Evolutionary conservation across 176 grass and related monocot species (phyloP), one percentile per base, ranked within the genome.

Genomic region (Ananas comosus): DNA sequence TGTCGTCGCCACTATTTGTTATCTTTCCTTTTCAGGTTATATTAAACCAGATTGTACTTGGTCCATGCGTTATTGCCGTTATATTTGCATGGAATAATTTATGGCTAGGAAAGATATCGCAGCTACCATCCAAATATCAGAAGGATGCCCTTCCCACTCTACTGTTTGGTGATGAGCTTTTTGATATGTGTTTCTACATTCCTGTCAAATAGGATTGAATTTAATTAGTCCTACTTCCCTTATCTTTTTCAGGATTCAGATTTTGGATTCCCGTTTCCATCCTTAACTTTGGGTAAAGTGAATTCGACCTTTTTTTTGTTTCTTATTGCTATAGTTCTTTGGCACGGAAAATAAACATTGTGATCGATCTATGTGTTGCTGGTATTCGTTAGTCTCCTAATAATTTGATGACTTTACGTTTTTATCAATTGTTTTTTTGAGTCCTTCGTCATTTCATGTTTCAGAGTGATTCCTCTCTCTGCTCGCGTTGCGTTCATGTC

Each of bases 1-100:
- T 69, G 1, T 27, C 48, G 5, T 47, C 10, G 3, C 33, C 42
- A 48, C 33, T 16, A 48, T 27, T 68, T 49, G 67, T 12, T 82
- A 2, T 59, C 81, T 48, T 66, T 50, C 13, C 23, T 53, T 88
- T 76, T 68, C 73, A 99, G 94, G 94, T 99, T 69, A 65, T 99
- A 85, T 66, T 93, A 57, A 99, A 99, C 56, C 94, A 99, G 80
- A 99, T 93, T 22, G 80, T 47, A 53, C 89, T 93, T 80, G 94
- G 94, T 65, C 94, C 94, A 67, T 99, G 94, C 80, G 94, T 99
- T 13, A 99, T 99, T 82, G 85, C 84, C 71, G 64, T 91, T 48
- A 65, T 99, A 75, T 99, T 99, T 90, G 94, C 94, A 49, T 99
- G 94, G 94, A 99, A 99, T 67, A 90, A 86, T 79, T 80, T 99